phyloP scores from a whole-genome alignment of 23 red algal species.

The Gracilaria vermiculophylla region DNA sequence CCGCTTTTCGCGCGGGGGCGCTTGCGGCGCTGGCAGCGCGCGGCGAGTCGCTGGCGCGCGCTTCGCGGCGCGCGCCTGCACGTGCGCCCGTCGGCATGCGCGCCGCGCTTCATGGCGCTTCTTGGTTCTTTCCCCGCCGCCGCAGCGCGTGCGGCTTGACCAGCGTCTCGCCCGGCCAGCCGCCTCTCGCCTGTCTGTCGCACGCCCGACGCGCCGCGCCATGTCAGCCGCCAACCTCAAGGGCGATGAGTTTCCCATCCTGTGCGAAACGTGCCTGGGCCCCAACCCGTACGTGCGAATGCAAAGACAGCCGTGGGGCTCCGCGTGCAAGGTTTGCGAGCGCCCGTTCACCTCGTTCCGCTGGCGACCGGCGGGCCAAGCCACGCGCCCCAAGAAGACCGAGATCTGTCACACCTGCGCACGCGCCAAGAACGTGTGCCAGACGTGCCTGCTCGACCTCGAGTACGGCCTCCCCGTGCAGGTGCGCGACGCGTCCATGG shows the following conservation, averaged over 20 bases:
- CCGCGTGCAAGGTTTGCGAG: slow-evolving; percentile 80
- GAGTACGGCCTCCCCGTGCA: slow-evolving; percentile 75
- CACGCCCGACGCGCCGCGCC: too few relatives aligned
- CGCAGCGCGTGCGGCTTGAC: too few relatives aligned
- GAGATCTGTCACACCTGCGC: slow-evolving; percentile 86
- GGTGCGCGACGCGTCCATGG: slow-evolving; percentile 77
- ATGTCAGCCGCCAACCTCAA: not conserved
- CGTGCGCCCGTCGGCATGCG: too few relatives aligned
- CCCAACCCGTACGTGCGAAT: slow-evolving; percentile 84
- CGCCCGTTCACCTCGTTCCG: slow-evolving; percentile 82
- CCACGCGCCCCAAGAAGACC: slow-evolving; percentile 85
- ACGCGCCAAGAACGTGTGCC: slow-evolving; percentile 85
- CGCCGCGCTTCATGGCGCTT: too few relatives aligned
- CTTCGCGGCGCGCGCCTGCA: too few relatives aligned
- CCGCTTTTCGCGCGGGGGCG: too few relatives aligned
- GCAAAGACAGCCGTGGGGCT: slow-evolving; percentile 65
- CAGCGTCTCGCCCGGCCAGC: too few relatives aligned
- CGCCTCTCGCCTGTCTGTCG: too few relatives aligned
- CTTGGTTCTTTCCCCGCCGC: too few relatives aligned
- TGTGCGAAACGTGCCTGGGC: slow-evolving; percentile 87
- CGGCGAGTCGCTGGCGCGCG: too few relatives aligned
- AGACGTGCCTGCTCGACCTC: slow-evolving; percentile 89
- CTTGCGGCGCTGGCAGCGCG: too few relatives aligned
- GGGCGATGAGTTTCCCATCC: slow-evolving; percentile 75
- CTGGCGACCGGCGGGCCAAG: slow-evolving; percentile 74